Base-by-base conservation (phyloP, 306 rosid genomes). In the Dalbergia cochinchinensis region DNA sequence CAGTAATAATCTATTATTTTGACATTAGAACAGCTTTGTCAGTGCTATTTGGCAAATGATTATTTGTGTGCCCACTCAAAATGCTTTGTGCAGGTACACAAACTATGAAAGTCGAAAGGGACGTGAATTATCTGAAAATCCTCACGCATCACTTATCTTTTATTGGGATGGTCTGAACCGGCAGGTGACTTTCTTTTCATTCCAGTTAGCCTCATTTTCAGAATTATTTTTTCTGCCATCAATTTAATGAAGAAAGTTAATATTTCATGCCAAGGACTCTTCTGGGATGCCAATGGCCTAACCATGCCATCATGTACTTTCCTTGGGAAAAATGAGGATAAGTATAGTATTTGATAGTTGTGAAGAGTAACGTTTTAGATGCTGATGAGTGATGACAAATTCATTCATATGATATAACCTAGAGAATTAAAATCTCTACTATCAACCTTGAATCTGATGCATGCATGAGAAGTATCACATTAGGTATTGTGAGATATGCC, bases 51-150 rank as follows among this genome's bases (percentile, higher is more conserved):
- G 34, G 65, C 4, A 61, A 72, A 70, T 86, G 60, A 42, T 77
- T 62, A 11, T 60, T 63, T 80, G 83, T 61, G 22, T 78, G 77
- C 83, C 51, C 79, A 53, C 74, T 65, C 61, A 64, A 51, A 42
- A 83, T 66, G 12, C 70, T 50, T 76, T 87, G 57, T 83, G 45
- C 86, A 96, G 99, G 99, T 91, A 85, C 84, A 96, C 97, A 58
- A 96, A 96, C 85, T 93, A 91, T 86, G 98, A 86, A 77, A 96
- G 98, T 91, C 92, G 1, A 76, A 96, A 96, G 89, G 97, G 87
- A 19, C 84, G 35, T 54, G 89, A 92, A 18, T 88, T 96, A 85
- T 86, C 88, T 65, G 92, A 90, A 87, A 95, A 93, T 90, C 90
- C 99, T 41, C 88, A 76, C 61, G 99, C 98, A 54, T 80, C 98